These are phyloP conservation scores for Dendrocalamus sinicus DNA, from an alignment of 176 grass and related monocot genomes.

Conservation along the genomic window DNA sequence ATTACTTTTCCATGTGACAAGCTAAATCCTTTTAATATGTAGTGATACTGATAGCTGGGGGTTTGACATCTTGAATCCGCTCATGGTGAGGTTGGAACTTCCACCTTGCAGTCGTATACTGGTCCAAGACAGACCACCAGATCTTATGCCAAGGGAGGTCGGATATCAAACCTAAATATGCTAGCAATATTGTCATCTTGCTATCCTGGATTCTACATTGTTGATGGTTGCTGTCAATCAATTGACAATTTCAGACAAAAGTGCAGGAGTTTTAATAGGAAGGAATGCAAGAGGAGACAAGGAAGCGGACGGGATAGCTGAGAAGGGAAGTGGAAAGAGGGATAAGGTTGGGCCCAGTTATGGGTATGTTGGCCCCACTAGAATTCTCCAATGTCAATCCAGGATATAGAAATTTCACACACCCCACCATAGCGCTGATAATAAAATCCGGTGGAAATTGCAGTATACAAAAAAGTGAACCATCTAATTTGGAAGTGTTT, in stretches of 20 bases:
- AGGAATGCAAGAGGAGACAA: conserved; percentile 15
- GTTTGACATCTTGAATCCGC: conserved; percentile 8
- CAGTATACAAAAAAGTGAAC: neutral
- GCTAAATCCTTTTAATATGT: conserved; percentile 1
- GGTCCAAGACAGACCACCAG: neutral
- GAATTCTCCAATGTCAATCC: neutral
- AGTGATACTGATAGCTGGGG: conserved; percentile 14
- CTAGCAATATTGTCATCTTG: conserved; percentile 1
- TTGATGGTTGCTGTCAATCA: conserved; percentile 17
- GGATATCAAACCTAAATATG: conserved; percentile 23
- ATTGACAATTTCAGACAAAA: neutral
- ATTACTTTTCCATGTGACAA: conserved; percentile 26
- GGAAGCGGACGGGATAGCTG: neutral
- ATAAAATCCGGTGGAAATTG: neutral
- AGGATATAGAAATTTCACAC: conserved; percentile 4
- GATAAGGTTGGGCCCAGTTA: conserved; percentile 13
- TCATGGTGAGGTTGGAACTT: conserved; percentile 13
- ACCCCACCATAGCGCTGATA: neutral
- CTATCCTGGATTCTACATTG: neutral
- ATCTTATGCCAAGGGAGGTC: neutral
- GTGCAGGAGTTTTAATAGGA: neutral
- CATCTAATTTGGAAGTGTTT: conserved; percentile 27
- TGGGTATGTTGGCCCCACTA: neutral
- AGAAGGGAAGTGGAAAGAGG: conserved; percentile 16
- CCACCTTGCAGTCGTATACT: neutral